Percentiles rank a stretch among this genome's conserved stretches.
These are phyloP conservation scores for Malus hybrid DNA, from an alignment of 331 rosid species.

Conservation along the genomic window DNA sequence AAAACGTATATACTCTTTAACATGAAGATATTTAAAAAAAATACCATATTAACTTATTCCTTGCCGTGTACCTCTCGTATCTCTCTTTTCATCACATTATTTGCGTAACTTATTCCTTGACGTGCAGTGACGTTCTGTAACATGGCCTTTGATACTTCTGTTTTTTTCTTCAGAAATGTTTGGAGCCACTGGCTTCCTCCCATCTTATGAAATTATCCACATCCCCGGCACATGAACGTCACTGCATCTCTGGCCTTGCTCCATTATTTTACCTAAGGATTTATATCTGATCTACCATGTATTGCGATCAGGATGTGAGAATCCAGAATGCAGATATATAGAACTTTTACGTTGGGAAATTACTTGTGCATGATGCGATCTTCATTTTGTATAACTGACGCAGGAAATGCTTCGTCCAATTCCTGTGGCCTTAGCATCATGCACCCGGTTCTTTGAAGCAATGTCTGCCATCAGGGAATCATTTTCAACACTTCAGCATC, in stretches of 20 bases:
- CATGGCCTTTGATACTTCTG: not conserved
- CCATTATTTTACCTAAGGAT: not conserved
- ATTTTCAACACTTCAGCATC: slow-evolving; percentile 75
- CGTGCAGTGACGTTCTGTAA: too few species aligned
- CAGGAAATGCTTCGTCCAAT: slow-evolving; percentile 98
- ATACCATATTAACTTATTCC: too few species aligned
- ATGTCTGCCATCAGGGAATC: slow-evolving; percentile 98
- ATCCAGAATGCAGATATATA: not conserved
- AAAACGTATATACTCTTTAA: too few species aligned
- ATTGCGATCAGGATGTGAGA: not conserved
- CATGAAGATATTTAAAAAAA: too few species aligned
- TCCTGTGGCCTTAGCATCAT: slow-evolving; percentile 87
- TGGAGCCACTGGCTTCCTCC: too few species aligned
- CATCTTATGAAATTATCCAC: not conserved
- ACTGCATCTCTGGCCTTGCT: not conserved
- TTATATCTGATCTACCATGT: not conserved
- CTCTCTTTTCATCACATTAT: too few species aligned
- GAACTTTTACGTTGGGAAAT: not conserved
- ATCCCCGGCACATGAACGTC: not conserved
- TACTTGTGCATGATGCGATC: not conserved
- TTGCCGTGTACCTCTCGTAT: too few species aligned
- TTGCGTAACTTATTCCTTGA: not conserved
- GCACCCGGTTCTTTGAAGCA: slow-evolving; percentile 92
- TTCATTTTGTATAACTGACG: not conserved
- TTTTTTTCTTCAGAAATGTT: not conserved